These are phyloP conservation scores for Fusarium phyllophilum DNA, from an alignment of 2,329 filamentous ascomycete species.

Conservation along the genomic window DNA sequence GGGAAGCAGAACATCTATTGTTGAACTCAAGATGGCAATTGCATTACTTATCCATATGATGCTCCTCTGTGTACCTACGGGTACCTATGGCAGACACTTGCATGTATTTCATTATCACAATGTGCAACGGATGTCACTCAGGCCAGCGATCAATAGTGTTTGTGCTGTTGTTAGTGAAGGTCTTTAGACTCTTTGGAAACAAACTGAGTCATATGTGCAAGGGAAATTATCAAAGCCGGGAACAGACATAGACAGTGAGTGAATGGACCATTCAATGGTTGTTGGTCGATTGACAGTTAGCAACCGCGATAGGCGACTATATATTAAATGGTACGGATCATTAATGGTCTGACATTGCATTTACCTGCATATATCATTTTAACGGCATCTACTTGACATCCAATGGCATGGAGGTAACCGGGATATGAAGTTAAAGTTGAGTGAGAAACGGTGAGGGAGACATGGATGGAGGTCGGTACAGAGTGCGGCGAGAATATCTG, in stretches of 20 bases:
- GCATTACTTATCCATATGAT: not conserved
- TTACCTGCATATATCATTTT: not conserved
- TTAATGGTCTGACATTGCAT: not conserved
- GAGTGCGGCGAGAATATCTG: not conserved
- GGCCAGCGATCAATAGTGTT: not conserved
- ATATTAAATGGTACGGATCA: not conserved
- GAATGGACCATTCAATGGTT: not conserved
- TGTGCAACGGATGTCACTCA: not conserved
- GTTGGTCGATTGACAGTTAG: not conserved
- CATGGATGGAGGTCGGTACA: not conserved
- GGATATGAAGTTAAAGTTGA: not conserved
- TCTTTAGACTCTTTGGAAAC: not conserved
- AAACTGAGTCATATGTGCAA: not conserved
- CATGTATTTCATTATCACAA: not conserved
- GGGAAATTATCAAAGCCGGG: not conserved
- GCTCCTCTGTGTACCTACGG: not conserved
- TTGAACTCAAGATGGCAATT: not conserved
- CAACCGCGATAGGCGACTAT: constrained; percentile 10
- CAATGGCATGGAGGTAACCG: not conserved
- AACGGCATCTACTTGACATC: not conserved
- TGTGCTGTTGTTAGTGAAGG: not conserved
- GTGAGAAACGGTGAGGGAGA: not conserved
- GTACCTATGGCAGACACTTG: not conserved
- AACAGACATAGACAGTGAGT: not conserved
- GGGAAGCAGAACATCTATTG: not conserved